Evolutionary conservation across 345 rosid species (phyloP).

Genomic region (Clausena lansium): DNA sequence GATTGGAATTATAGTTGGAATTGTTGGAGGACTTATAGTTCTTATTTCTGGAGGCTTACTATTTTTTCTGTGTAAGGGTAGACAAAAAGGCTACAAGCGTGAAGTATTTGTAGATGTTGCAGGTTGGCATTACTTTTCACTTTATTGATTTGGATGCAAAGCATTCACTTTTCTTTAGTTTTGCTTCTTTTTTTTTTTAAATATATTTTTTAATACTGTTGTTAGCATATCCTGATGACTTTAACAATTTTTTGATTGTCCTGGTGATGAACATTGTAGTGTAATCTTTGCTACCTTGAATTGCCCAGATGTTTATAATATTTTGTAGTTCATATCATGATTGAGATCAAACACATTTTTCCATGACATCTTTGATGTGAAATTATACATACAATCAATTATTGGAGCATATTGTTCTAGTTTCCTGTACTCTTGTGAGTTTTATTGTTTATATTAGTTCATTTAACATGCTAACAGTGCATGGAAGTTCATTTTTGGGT

Average conservation of each 20-base stretch:
- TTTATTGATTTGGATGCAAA: not conserved
- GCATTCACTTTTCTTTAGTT: not conserved
- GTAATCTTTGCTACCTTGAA: not conserved
- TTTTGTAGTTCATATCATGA: not conserved
- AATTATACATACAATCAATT: not conserved
- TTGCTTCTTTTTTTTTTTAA: not conserved
- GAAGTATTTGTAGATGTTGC: slow-evolving; percentile 93
- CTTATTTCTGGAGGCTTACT: slow-evolving; percentile 53
- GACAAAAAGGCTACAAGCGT: slow-evolving; percentile 57
- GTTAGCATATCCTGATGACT: not conserved
- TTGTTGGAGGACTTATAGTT: slow-evolving; percentile 54
- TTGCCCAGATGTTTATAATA: not conserved
- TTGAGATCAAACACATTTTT: not conserved
- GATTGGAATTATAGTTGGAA: slow-evolving; percentile 67
- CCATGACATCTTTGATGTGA: not conserved
- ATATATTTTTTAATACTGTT: too few relatives aligned
- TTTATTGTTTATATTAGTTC: not conserved
- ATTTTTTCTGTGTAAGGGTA: slow-evolving; percentile 57
- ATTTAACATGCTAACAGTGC: not conserved
- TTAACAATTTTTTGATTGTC: not conserved
- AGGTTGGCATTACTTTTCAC: slow-evolving; percentile 45
- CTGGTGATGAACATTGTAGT: not conserved
- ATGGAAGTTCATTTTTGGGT: not conserved
- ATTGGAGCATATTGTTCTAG: not conserved
- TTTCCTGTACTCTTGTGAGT: not conserved